Conservation (phyloP, 106 monocot species). For the Allium sativum region DNA sequence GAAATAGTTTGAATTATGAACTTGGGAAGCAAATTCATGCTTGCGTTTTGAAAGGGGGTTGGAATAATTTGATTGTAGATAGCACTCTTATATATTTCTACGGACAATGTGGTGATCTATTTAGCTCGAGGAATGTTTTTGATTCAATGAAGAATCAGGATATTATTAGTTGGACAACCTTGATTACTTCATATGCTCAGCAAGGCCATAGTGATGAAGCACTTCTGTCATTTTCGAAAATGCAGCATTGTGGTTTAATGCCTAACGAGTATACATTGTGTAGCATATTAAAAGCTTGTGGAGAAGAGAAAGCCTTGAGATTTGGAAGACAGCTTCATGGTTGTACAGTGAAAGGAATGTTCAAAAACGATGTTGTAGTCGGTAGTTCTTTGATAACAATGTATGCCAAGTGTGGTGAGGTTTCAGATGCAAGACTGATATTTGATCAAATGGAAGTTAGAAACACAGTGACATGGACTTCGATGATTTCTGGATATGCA, state of each 20-base stretch:
- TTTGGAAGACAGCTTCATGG: slow-evolving; percentile 76
- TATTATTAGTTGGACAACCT: slow-evolving; percentile 72
- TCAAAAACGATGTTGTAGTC: slow-evolving; percentile 43
- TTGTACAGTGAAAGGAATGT: slow-evolving; percentile 47
- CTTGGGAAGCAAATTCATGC: slow-evolving; percentile 78
- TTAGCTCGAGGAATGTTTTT: slow-evolving; percentile 27
- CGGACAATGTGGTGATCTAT: slow-evolving; percentile 43
- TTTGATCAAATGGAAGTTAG: slow-evolving; percentile 69
- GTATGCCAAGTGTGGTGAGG: slow-evolving; percentile 57
- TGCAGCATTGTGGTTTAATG: slow-evolving; percentile 35
- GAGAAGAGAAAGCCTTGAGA: slow-evolving; percentile 41
- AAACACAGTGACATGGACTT: slow-evolving; percentile 88
- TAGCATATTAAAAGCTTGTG: slow-evolving; percentile 71
- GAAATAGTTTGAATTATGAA: slow-evolving; percentile 32
- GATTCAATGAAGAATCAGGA: slow-evolving; percentile 39
- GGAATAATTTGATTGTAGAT: slow-evolving; percentile 69
- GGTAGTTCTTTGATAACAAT: slow-evolving; percentile 66
- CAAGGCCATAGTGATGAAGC: slow-evolving; percentile 39
- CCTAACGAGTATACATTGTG: slow-evolving; percentile 86
- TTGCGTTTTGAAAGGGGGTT: slow-evolving; percentile 42
- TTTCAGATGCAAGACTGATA: slow-evolving; percentile 58
- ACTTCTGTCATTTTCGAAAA: slow-evolving; percentile 47
- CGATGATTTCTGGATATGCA: slow-evolving; percentile 81
- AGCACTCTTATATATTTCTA: slow-evolving; percentile 66
- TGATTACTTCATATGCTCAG: slow-evolving; percentile 58